Evolutionary conservation across 441 rosid species (phyloP), one percentile per base, ranked within the genome.

Genomic region (Mallotus japonicus): DNA sequence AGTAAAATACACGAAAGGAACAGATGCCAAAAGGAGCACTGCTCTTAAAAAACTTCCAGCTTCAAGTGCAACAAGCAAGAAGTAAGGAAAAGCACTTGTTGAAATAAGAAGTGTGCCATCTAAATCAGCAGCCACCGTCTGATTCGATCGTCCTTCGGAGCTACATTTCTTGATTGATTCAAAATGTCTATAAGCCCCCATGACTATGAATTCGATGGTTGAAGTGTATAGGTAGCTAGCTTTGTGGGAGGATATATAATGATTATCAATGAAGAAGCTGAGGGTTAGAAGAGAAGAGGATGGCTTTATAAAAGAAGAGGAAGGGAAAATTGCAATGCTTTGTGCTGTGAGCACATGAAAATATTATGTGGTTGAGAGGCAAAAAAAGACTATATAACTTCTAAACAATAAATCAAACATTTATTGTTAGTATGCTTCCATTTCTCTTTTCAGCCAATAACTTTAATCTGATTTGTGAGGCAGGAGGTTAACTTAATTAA

Each of bases 11-110:
- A 95, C 88, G n/a, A 95, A 84, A 0, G 99, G 99, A 40, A 84
- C 87, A 3, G 97, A 86, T 2, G 69, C 67, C 20, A 95, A 81
- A 32, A 95, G 87, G 63, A 92, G 8, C 9, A 90, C 74, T 0
- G 92, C 97, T 40, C 99, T 77, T 4, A 84, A n/a, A 0, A 92
- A 69, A 76, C 99, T 92, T 8, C 99, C 99, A 2, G 97, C 99
- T 76, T 92, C 97, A 3, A 92, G 86, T 11, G 99, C 99, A 34
- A 94, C 76, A 13, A 94, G 97, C 73, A 95, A 77, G 84, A 79
- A 95, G 76, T 87, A 95, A 28, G 99, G 97, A 49, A 95, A 95
- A 22, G 99, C 88, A 57, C 88, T 87, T 40, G 88, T 73, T 19
- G 99, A 90, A 40, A 87, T 77, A 0, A 95, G 93, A 68, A 95